Base-by-base conservation (phyloP, 2,329 filamentous ascomycete species). In the Fusarium armeniacum region DNA sequence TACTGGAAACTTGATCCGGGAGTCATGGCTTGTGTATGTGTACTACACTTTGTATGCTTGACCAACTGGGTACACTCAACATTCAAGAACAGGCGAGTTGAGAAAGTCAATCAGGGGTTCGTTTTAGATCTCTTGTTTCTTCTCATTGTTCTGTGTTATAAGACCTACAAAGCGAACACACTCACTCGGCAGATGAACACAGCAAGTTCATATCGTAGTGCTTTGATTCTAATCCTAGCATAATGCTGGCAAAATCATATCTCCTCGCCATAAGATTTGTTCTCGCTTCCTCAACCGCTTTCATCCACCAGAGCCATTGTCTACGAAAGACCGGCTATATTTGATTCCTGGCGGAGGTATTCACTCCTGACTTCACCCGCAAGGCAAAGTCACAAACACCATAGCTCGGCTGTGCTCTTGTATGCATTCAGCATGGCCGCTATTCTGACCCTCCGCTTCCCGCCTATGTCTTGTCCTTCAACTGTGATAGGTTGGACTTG, bases 211-310 rank as follows among this genome's bases (percentile, higher is more conserved):
- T 47, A 41, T 55, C 50, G 44, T 33, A 44, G 46, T 56, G 44
- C 50, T 52, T 61, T 50, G 30, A 63, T 65, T 61, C 41, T 53
- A 46, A 71, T 35, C 47, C 35, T 69, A 65, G 45, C 59, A 54
- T 57, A 47, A 49, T 36, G 24, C 24, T 26, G 47, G 47, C 33
- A 40, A 20, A 16, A 54, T 49, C 53, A 49, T 35, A 40, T 44
- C 26, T 56, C 54, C 24, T 56, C 26, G 18, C 32, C 24, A 41
- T 38, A 44, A 26, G 32, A n/a, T 28, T 43, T 28, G 58, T 24
- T 40, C 22, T 32, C 36, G 47, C 45, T 59, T 56, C 49, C 44
- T 46, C 58, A 50, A 30, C 33, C 36, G 24, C 46, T 33, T 44
- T 40, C 44, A n/a, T 51, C 36, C 43, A 22, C 18, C 41, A 35